These are phyloP conservation scores for Tephrocybe sp. DNA, from an alignment of 768 basidiomycete genomes.

Conservation along the genomic window DNA sequence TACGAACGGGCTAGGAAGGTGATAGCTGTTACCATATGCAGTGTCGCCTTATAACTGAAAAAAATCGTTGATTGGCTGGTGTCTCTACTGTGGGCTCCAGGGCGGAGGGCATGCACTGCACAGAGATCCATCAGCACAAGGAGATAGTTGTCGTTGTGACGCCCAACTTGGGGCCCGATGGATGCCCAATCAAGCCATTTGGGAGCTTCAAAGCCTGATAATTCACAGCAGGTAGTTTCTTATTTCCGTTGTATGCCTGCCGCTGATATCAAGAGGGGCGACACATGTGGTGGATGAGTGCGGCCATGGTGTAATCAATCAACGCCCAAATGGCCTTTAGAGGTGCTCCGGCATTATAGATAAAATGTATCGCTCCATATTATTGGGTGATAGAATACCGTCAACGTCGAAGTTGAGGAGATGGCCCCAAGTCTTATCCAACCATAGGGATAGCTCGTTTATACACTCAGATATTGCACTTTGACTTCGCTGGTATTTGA, in stretches of 20 bases:
- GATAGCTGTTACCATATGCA: conserved; percentile 19
- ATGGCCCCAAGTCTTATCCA: neutral
- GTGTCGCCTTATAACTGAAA: conserved; percentile 26
- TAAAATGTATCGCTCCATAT: neutral
- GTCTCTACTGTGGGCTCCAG: too few species aligned
- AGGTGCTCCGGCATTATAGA: neutral
- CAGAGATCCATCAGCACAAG: neutral
- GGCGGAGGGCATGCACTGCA: neutral
- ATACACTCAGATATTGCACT: neutral
- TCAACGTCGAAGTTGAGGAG: neutral
- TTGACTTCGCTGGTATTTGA: neutral
- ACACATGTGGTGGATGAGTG: neutral
- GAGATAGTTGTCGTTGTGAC: conserved; percentile 3
- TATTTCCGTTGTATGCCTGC: conserved; percentile 3
- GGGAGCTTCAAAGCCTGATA: conserved; percentile 7
- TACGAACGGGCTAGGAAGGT: conserved; percentile 20
- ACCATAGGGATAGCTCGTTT: neutral
- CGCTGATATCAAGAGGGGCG: neutral
- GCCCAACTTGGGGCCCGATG: neutral
- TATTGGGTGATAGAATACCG: neutral
- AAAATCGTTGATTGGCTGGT: neutral
- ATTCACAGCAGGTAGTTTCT: conserved; percentile 1
- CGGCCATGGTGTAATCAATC: conserved; percentile 10
- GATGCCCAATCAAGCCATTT: conserved; percentile 4
- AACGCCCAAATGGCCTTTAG: neutral